Evolutionary conservation across 2,329 filamentous ascomycete genomes (phyloP).

Genomic region (Monosporascus ibericus): DNA sequence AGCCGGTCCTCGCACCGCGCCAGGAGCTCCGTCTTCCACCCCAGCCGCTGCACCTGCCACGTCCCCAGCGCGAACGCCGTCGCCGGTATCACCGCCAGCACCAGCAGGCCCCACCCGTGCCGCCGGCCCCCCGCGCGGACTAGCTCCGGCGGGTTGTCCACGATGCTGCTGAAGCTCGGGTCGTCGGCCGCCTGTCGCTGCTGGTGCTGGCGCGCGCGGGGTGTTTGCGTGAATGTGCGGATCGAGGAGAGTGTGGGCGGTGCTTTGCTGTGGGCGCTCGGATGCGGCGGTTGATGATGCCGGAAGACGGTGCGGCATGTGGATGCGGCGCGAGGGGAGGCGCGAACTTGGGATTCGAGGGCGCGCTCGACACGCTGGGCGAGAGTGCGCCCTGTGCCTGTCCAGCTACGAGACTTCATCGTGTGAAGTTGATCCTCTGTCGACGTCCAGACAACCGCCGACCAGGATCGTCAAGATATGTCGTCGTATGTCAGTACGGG

Average conservation of each 20-base stretch:
- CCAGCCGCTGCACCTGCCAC: slow-evolving; percentile 90
- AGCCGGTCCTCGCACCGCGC: slow-evolving; percentile 90
- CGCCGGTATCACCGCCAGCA: slow-evolving; percentile 82
- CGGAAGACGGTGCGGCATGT: slow-evolving; percentile 21
- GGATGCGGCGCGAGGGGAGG: slow-evolving; percentile 2
- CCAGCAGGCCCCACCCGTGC: slow-evolving; percentile 74
- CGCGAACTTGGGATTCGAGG: slow-evolving; percentile 16
- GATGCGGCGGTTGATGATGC: slow-evolving; percentile 30
- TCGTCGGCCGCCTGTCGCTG: slow-evolving; percentile 58
- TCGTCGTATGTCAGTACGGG: no score
- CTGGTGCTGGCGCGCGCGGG: slow-evolving; percentile 26
- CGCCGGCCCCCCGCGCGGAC: slow-evolving; percentile 64
- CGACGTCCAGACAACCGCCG: no score
- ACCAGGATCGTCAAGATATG: no score
- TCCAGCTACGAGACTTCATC: slow-evolving; percentile 19
- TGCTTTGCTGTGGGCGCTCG: slow-evolving; percentile 60
- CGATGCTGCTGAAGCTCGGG: slow-evolving; percentile 74
- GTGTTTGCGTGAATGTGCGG: slow-evolving; percentile 24
- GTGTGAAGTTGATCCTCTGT: not conserved
- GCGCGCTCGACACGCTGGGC: slow-evolving; percentile 18
- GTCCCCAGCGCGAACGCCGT: slow-evolving; percentile 86
- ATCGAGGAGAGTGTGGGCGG: slow-evolving; percentile 1
- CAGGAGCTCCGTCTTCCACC: slow-evolving; percentile 90
- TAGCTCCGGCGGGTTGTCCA: slow-evolving; percentile 78
- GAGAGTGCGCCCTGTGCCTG: slow-evolving; percentile 14